These are phyloP conservation scores for Naganishia albida DNA, from an alignment of 1,284 basidiomycete species.

Conservation along the genomic window DNA sequence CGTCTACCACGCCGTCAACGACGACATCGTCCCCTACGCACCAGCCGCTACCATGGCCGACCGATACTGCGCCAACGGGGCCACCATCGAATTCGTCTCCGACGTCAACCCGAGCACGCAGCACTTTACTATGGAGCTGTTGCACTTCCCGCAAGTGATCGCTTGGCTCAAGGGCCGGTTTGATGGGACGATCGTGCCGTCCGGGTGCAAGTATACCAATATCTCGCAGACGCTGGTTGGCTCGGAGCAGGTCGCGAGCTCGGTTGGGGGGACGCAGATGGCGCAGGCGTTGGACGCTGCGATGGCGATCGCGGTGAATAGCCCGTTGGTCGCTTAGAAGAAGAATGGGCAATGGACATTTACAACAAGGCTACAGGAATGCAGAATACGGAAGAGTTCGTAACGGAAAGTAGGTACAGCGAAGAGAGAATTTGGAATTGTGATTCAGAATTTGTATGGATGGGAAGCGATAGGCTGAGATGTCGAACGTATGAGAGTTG, in stretches of 20 bases:
- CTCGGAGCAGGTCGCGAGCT: constrained; percentile 18
- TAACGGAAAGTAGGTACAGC: too few relatives aligned
- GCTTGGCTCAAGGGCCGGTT: constrained; percentile 19
- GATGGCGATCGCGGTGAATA: constrained; percentile 2
- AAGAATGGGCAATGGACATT: too few relatives aligned
- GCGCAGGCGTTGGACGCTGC: constrained; percentile 4
- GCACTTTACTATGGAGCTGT: constrained; percentile 21
- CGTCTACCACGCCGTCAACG: constrained; percentile 21
- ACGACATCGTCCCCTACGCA: constrained; percentile 20
- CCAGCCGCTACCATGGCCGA: constrained; percentile 16
- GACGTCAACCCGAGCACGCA: constrained; percentile 17
- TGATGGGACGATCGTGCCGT: constrained; percentile 19
- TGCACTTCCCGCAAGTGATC: constrained; percentile 22
- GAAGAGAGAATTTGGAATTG: too few relatives aligned
- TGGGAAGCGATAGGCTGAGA: too few relatives aligned
- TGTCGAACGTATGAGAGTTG: too few relatives aligned
- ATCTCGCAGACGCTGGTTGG: constrained; percentile 19
- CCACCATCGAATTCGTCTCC: constrained; percentile 22
- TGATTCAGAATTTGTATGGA: too few relatives aligned
- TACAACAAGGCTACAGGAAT: too few relatives aligned
- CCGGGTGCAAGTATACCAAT: constrained; percentile 23
- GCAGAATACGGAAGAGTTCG: too few relatives aligned
- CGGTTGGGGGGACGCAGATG: constrained; percentile 16
- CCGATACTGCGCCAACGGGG: constrained; percentile 18
- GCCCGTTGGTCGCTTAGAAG: neutral